Conservation (phyloP, 768 basidiomycete genomes). For the Solioccasus polychromus region DNA sequence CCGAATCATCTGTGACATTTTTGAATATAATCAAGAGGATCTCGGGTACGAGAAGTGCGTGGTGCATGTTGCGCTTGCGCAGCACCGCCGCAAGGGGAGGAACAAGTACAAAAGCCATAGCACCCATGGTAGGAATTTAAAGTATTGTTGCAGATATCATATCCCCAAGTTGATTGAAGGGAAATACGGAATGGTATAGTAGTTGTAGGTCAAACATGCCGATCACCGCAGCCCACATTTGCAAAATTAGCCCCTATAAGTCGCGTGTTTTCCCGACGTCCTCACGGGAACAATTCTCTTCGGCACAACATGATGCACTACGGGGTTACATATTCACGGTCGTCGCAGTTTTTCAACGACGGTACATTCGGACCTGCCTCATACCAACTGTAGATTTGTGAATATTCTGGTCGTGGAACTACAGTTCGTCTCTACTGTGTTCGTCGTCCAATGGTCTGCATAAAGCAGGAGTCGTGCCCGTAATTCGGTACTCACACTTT, state of each 20-base stretch:
- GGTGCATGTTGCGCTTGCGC: constrained; percentile 13
- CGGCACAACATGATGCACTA: too few relatives aligned
- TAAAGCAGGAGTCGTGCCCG: constrained; percentile 80
- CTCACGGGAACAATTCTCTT: too few relatives aligned
- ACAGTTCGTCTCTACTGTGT: constrained; percentile 30
- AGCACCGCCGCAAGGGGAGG: not conserved
- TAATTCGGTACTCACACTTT: constrained; percentile 94
- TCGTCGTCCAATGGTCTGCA: constrained; percentile 50
- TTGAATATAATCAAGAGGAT: constrained; percentile 23
- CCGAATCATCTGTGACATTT: constrained; percentile 13
- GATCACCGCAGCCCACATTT: not conserved
- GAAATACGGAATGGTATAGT: not conserved
- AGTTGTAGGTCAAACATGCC: constrained; percentile 1
- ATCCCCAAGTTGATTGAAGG: not conserved
- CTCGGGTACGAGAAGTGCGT: constrained; percentile 18
- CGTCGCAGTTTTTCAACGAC: too few relatives aligned
- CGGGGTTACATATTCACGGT: too few relatives aligned
- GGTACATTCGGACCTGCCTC: too few relatives aligned
- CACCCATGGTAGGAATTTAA: not conserved
- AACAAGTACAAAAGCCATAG: constrained; percentile 8
- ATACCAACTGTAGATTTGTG: too few relatives aligned
- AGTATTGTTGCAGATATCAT: not conserved
- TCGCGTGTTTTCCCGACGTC: not conserved
- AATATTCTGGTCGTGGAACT: constrained; percentile 5
- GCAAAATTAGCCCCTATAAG: not conserved